Evolutionary conservation across 2,329 filamentous ascomycete genomes (phyloP), one percentile per base, ranked within the genome.

Genomic region (Arthrinium phaeospermum): DNA sequence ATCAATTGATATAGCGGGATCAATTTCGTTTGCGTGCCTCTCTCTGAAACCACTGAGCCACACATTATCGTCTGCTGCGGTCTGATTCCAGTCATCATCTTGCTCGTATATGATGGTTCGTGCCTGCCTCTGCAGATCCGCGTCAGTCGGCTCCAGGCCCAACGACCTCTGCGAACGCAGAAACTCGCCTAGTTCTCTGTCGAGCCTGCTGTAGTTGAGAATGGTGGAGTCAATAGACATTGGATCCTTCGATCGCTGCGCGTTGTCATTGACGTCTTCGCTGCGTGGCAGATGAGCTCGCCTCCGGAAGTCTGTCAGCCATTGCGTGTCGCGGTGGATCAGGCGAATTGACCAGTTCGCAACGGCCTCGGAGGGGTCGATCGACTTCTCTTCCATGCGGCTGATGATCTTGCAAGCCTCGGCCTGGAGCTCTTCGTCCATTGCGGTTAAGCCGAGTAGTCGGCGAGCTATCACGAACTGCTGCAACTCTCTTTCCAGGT

Each of bases 71-170:
- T 92, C 90, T 3, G 89, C 88, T 0, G 86, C 87, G 1, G 90
- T 92, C 76, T 91, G 90, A 74, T 91, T 91, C 89, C 90, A 91
- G 13, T 86, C 86, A 75, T 91, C 89, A 70, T 91, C 88, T 13
- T 41, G 30, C 72, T 85, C 87, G 79, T 90, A 91, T 30, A 91
- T 89, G 75, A 91, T 89, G 70, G 90, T 83, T 74, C 90, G 86
- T 30, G 89, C 89, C 75, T 90, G 83, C 41, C 82, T 82, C 76
- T 91, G 89, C 51, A 92, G 78, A 67, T 88, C 86, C 2, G 84
- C 84, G 73, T 91, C 88, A 0, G 84, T 84, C 0, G 88, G 86
- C 68, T 87, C 84, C 1, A 84, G 77, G 0, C 88, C 87, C 19
- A 83, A 76, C 0, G 82, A 78, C 22, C 84, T 80, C 74, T 88